Percentiles rank a stretch among this genome's conserved stretches.
Conservation (phyloP, 1,284 basidiomycete species). For the Cutaneotrichosporon sp. region DNA sequence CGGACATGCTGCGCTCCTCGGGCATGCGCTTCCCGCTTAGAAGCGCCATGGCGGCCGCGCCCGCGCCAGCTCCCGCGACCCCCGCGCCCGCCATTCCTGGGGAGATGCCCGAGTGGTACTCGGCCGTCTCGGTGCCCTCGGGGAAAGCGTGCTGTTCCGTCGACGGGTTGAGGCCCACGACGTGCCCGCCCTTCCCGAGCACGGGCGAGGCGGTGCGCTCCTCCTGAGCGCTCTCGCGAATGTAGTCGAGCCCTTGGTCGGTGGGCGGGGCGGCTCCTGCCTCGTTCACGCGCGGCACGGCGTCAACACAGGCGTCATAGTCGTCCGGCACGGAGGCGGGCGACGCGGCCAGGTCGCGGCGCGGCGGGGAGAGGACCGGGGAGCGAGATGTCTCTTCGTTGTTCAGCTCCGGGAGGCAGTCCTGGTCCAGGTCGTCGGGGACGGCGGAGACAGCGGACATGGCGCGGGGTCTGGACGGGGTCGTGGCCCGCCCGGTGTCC, state of each 20-base stretch:
- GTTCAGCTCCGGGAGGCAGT: not conserved
- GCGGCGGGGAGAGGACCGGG: not conserved
- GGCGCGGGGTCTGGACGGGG: too few relatives aligned
- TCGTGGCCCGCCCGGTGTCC: too few relatives aligned
- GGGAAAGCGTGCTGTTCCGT: not conserved
- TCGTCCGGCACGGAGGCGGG: not conserved
- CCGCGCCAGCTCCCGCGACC: not conserved
- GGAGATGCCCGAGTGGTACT: not conserved
- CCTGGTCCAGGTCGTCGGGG: not conserved
- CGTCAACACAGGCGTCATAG: not conserved
- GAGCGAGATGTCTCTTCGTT: not conserved
- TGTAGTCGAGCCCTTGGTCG: too few relatives aligned
- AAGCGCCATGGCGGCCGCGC: not conserved
- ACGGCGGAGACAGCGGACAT: not conserved
- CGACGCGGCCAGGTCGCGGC: not conserved
- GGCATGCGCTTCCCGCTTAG: not conserved
- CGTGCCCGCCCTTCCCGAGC: not conserved
- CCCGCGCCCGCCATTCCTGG: not conserved
- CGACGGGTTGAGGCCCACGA: not conserved
- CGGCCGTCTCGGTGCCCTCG: not conserved
- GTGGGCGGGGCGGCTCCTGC: not conserved
- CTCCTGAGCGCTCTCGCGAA: not conserved
- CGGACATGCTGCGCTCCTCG: constrained; percentile 2
- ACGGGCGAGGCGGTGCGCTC: not conserved
- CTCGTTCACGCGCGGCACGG: not conserved